A percentile compares a stretch with the other conserved stretches of the same genome.
Conservation (phyloP, 805 yeast species). For the Ogataea nitratoaversa region DNA sequence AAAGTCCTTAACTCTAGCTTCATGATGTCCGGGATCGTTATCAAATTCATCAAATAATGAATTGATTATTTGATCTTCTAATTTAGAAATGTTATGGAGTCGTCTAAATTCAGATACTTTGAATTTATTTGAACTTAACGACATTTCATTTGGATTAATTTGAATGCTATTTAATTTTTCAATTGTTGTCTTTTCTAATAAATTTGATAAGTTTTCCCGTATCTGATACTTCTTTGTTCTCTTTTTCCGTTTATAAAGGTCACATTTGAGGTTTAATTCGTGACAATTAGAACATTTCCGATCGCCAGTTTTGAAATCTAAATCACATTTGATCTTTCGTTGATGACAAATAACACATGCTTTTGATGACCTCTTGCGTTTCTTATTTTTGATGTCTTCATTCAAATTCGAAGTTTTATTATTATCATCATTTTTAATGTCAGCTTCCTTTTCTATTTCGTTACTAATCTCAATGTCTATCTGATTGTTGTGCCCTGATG, state of each 20-base stretch:
- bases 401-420: not conserved
- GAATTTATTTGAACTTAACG: not conserved
- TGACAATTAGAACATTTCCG: conserved; percentile 45
- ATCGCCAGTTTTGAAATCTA: conserved; percentile 50
- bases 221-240: conserved; percentile 13
- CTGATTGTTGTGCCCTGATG: too few relatives aligned
- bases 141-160: conserved; percentile 8
- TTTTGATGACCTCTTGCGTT: conserved; percentile 60
- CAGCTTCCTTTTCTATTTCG: not conserved
- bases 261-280: conserved; percentile 24
- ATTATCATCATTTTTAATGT: not conserved
- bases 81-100: too few relatives aligned
- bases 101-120: not conserved
- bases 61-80: conserved; percentile 2
- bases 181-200: conserved; percentile 7
- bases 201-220: conserved; percentile 9
- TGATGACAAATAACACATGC: conserved; percentile 71
- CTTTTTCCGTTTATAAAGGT: conserved; percentile 45
- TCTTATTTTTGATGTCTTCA: not conserved
- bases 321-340: conserved; percentile 69
- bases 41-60: conserved; percentile 5
- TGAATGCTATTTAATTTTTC: conserved; percentile 10
- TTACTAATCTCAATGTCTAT: too few relatives aligned
- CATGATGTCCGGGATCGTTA: not conserved
- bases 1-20: conserved; percentile 8